phyloP scores from a whole-genome alignment of 345 rosid genomes.

The Cardamine resedifolia region DNA sequence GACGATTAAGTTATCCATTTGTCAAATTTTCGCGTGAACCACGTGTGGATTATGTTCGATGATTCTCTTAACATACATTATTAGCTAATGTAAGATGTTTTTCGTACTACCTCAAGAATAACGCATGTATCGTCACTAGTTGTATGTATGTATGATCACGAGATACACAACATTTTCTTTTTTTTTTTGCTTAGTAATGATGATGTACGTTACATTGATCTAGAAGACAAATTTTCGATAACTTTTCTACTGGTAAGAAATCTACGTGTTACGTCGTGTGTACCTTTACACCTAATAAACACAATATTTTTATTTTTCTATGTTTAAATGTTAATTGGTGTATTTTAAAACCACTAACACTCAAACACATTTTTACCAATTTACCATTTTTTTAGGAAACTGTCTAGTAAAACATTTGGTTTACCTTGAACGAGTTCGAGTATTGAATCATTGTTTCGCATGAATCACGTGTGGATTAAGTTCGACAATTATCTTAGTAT shows the following conservation, averaged over 20 bases:
- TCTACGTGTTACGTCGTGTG: neutral
- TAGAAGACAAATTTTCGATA: neutral
- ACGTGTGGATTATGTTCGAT: neutral
- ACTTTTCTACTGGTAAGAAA: no score
- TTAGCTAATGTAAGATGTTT: neutral
- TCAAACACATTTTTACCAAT: no score
- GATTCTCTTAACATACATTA: neutral
- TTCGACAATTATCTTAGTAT: neutral
- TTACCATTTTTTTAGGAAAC: no score
- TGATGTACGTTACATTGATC: neutral
- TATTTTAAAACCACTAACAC: no score
- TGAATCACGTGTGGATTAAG: no score
- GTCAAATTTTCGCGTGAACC: neutral
- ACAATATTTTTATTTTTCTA: no score
- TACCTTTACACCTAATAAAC: no score
- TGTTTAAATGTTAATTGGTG: no score
- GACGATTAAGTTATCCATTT: neutral
- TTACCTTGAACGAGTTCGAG: no score
- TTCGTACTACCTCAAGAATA: neutral
- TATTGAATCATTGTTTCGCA: neutral
- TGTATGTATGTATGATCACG: neutral
- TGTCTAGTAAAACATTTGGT: no score
- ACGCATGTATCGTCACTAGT: neutral
- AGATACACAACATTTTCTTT: neutral
- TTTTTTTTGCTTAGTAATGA: neutral